Evolutionary conservation across 2,329 filamentous ascomycete species (phyloP).

Genomic region (Blumeria graminis): DNA sequence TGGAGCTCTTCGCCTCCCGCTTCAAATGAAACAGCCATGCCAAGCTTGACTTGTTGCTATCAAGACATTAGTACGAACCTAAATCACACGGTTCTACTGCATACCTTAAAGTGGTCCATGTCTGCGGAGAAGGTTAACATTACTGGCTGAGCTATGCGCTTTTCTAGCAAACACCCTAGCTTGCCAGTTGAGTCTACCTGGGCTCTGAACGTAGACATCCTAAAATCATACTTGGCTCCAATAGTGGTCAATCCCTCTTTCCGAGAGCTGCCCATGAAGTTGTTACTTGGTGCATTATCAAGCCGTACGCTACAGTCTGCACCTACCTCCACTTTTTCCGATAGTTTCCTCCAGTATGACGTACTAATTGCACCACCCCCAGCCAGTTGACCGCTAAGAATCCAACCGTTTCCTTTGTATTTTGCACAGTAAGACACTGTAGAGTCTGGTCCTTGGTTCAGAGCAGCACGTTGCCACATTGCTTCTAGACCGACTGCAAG

Average conservation of each 20-base stretch:
- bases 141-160: conserved; percentile 80
- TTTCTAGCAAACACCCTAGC: conserved; percentile 78
- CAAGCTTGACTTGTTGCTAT: conserved; percentile 86
- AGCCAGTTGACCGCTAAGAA: conserved; percentile 61
- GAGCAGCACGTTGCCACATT: conserved; percentile 72
- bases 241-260: conserved; percentile 81
- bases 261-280: conserved; percentile 46
- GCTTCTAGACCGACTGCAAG: conserved; percentile 76
- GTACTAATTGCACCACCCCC: conserved; percentile 71
- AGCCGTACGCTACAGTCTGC: conserved; percentile 84
- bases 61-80: conserved; percentile 12
- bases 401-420: conserved; percentile 84
- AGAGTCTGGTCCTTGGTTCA: conserved; percentile 73
- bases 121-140: conserved; percentile 89
- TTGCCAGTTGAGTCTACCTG: conserved; percentile 92
- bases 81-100: conserved; percentile 13
- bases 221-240: conserved; percentile 95
- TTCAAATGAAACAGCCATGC: conserved; percentile 81
- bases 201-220: conserved; percentile 80
- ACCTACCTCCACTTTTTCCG: conserved; percentile 88
- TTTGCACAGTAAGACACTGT: conserved; percentile 72
- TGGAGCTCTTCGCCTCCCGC: conserved; percentile 64
- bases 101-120: conserved; percentile 84
- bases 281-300: conserved; percentile 32
- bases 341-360: conserved; percentile 81